Conservation (phyloP, 495 filamentous ascomycete genomes). For the Penicillium malachiteum region DNA sequence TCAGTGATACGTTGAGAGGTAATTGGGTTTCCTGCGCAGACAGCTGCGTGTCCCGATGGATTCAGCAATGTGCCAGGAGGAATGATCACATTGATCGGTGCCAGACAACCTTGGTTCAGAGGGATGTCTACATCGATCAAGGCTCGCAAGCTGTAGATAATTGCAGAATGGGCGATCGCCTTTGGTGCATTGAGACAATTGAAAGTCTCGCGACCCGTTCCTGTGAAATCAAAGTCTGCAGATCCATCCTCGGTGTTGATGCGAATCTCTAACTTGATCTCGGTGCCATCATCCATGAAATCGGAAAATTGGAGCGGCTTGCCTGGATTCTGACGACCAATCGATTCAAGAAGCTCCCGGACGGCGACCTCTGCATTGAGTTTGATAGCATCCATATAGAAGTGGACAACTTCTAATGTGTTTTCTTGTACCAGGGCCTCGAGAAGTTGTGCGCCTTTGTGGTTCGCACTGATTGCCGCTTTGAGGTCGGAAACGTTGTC, state of each 20-base stretch:
- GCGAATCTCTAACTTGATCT: constrained; percentile 73
- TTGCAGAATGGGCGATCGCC: constrained; percentile 84
- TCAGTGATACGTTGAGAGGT: constrained; percentile 81
- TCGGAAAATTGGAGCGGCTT: constrained; percentile 72
- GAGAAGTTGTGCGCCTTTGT: constrained; percentile 89
- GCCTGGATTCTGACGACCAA: constrained; percentile 68
- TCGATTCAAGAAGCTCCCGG: constrained; percentile 68
- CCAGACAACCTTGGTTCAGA: constrained; percentile 87
- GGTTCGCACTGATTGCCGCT: constrained; percentile 88
- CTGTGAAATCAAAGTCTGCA: constrained; percentile 81
- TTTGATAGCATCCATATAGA: constrained; percentile 91
- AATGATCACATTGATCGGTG: constrained; percentile 75
- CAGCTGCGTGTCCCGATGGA: constrained; percentile 72
- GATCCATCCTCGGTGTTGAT: constrained; percentile 82
- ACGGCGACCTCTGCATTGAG: constrained; percentile 82
- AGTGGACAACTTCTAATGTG: constrained; percentile 79
- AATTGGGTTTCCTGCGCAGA: constrained; percentile 83
- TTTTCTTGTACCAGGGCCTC: constrained; percentile 78
- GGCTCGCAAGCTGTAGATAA: constrained; percentile 86
- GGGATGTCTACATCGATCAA: constrained; percentile 87
- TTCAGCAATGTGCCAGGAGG: constrained; percentile 76
- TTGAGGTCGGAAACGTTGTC: constrained; percentile 94
- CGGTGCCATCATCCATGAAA: constrained; percentile 89
- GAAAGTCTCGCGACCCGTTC: constrained; percentile 78
- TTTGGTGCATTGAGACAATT: constrained; percentile 86